These are phyloP conservation scores for Saccharum spontaneum DNA, from an alignment of 176 grass and related monocot genomes.

Conservation along the genomic window DNA sequence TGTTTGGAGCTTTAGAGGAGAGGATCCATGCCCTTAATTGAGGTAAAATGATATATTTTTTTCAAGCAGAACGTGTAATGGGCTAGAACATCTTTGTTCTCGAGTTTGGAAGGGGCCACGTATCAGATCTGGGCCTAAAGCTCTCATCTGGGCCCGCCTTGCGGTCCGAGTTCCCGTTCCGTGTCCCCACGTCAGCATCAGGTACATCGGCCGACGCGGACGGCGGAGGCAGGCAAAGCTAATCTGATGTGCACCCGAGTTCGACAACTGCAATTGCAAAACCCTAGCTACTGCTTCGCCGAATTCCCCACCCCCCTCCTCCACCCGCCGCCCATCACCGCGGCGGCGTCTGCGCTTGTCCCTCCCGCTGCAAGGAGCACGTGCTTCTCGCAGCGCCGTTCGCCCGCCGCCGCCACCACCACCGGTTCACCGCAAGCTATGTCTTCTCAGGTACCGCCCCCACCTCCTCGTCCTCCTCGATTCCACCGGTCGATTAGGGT, in stretches of 20 bases:
- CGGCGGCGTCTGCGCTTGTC: not conserved
- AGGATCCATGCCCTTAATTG: too few relatives aligned
- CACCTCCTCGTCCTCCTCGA: not conserved
- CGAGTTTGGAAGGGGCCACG: not conserved
- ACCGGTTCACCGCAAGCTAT: slow-evolving; percentile 16
- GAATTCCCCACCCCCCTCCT: not conserved
- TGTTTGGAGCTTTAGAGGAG: too few relatives aligned
- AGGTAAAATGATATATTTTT: too few relatives aligned
- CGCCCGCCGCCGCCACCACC: not conserved
- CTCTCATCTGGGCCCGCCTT: not conserved
- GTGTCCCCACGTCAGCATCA: not conserved
- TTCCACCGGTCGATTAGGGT: slow-evolving; percentile 6
- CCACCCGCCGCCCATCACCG: not conserved
- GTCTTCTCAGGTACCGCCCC: slow-evolving; percentile 55
- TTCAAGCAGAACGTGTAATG: not conserved
- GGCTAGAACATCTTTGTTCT: not conserved
- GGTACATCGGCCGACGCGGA: slow-evolving; percentile 13
- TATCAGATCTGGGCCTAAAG: not conserved
- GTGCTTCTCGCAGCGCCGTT: not conserved
- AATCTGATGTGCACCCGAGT: not conserved
- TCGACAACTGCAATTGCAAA: not conserved
- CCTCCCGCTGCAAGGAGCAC: not conserved
- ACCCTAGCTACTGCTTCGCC: slow-evolving; percentile 40
- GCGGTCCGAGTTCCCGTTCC: not conserved
- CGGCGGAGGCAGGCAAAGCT: not conserved